A percentile compares a stretch with the other conserved stretches of the same genome.
Evolutionary conservation across 225 moss, liverwort and hornwort genomes (phyloP).

Genomic region (Straminergon stramineum): DNA sequence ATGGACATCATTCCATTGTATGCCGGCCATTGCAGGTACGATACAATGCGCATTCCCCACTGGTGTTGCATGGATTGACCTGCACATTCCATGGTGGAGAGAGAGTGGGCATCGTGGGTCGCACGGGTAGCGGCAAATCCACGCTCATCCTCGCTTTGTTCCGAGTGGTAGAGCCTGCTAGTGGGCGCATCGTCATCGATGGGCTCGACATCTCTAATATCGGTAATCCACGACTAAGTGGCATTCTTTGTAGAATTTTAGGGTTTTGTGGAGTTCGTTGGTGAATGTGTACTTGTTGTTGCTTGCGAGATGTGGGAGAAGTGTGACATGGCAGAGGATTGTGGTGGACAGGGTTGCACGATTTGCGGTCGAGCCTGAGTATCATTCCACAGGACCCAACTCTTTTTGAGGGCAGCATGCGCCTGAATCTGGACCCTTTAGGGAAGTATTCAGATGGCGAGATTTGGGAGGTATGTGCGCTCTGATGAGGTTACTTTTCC

Average conservation of each 20-base stretch:
- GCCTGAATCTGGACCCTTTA: constrained; percentile 62
- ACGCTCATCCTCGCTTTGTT: constrained; percentile 73
- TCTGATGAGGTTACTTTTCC: background rate
- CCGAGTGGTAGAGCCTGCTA: constrained; percentile 52
- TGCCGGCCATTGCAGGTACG: background rate
- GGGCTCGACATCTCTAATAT: constrained; percentile 42
- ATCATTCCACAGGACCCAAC: constrained; percentile 45
- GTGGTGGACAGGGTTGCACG: constrained; percentile 38
- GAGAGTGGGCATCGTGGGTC: background rate
- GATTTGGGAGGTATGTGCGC: constrained; percentile 4
- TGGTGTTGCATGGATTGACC: constrained; percentile 6
- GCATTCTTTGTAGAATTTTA: background rate
- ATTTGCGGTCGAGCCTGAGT: constrained; percentile 48
- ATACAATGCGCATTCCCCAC: background rate
- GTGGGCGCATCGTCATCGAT: constrained; percentile 66
- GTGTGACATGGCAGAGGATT: background rate
- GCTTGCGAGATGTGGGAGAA: background rate
- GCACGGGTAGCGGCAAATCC: constrained; percentile 42
- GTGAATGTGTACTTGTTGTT: background rate
- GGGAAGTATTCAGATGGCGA: constrained; percentile 30
- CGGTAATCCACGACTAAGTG: background rate
- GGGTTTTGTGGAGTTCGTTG: background rate
- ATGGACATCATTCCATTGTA: background rate
- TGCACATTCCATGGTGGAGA: constrained; percentile 5
- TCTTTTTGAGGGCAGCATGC: constrained; percentile 63